Percentiles rank a stretch among this genome's conserved stretches.
phyloP scores from a whole-genome alignment of 108 stramenopile species.

The Mediolabrus comicus region DNA sequence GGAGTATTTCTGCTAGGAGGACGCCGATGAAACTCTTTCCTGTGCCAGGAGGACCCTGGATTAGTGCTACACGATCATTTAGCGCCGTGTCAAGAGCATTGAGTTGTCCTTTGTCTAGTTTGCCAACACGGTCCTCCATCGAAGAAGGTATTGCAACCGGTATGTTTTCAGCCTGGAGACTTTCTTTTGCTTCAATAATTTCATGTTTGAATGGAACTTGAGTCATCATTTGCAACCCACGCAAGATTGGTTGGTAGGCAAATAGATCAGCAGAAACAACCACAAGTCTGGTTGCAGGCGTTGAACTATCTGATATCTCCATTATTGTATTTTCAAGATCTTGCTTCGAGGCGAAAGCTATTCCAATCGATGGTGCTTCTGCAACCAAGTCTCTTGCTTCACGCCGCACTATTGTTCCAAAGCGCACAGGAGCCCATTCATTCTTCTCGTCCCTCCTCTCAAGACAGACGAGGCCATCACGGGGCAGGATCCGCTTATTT shows the following conservation, averaged over 20 bases:
- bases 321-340: slow-evolving; percentile 1
- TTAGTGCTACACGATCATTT: slow-evolving; percentile 3
- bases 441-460: slow-evolving; percentile 6
- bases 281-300: slow-evolving; percentile 7
- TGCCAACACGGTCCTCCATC: slow-evolving; percentile 2
- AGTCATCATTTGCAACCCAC: slow-evolving; percentile 13
- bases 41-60: slow-evolving; percentile 9
- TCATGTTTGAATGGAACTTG: slow-evolving; percentile 16
- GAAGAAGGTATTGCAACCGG: slow-evolving; percentile 1
- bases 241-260: slow-evolving; percentile 16
- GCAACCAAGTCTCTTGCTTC: background rate
- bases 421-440: slow-evolving; percentile 5
- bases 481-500: slow-evolving; percentile 10
- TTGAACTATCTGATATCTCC: slow-evolving; percentile 5
- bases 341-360: background rate
- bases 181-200: slow-evolving; percentile 1
- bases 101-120: background rate
- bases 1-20: slow-evolving; percentile 4
- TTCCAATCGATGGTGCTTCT: slow-evolving; percentile 7
- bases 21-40: slow-evolving; percentile 10
- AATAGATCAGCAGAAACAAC: slow-evolving; percentile 20
- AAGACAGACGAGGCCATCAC: slow-evolving; percentile 9
- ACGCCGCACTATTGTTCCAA: slow-evolving; percentile 17
- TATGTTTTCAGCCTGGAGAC: background rate
- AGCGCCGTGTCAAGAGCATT: background rate